Evolutionary conservation across 306 rosid species (phyloP).

Genomic region (Lathyrus aphaca): DNA sequence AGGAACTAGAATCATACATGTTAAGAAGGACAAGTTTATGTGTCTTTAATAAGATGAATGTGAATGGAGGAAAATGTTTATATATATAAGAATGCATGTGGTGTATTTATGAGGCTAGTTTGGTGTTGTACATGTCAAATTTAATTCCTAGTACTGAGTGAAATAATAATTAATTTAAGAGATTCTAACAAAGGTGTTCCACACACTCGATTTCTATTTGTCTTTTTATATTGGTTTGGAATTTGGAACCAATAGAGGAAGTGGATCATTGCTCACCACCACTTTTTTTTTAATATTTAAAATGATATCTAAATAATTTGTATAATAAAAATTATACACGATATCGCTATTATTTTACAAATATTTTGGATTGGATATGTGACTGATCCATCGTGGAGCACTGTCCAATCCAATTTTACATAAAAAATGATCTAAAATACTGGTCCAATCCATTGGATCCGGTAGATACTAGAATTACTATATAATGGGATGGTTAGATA

Average conservation of each 20-base stretch:
- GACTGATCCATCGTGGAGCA: no score
- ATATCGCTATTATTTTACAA: no score
- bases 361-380: no score
- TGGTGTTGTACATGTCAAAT: slow-evolving; percentile 1
- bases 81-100: background rate
- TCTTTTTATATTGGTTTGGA: slow-evolving; percentile 3
- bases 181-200: slow-evolving; percentile 33
- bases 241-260: slow-evolving; percentile 10
- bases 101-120: background rate
- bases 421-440: no score
- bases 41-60: background rate
- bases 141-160: slow-evolving; percentile 43
- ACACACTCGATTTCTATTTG: slow-evolving; percentile 35
- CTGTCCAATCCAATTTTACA: no score
- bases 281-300: background rate
- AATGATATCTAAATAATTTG: no score
- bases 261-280: slow-evolving; percentile 29
- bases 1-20: slow-evolving; percentile 32
- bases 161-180: background rate
- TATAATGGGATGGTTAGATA: no score
- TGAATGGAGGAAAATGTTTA: background rate
- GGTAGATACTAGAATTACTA: no score
- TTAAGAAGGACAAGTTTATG: background rate
- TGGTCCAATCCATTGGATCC: no score
- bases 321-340: no score